These are phyloP conservation scores for Talaromyces wortmannii DNA, from an alignment of 495 filamentous ascomycete species.

Conservation along the genomic window DNA sequence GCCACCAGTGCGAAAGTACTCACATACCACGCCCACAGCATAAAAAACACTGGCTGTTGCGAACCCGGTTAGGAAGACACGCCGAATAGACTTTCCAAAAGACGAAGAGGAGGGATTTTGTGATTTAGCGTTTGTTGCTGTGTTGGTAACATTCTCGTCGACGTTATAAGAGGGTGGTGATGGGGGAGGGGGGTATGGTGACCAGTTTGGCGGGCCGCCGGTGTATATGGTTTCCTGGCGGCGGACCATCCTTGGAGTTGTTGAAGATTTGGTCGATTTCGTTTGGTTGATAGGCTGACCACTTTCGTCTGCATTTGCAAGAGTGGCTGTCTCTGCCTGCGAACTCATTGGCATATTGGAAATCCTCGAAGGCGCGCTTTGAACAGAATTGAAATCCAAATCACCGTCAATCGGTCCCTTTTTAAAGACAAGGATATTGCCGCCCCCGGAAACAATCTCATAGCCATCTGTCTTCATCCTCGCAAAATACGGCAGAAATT, in stretches of 20 bases:
- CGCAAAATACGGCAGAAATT: slow-evolving; percentile 64
- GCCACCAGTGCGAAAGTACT: slow-evolving; percentile 59
- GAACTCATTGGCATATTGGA: background rate
- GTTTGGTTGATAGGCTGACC: background rate
- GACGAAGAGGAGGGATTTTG: background rate
- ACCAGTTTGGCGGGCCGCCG: slow-evolving; percentile 23
- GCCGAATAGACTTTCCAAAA: slow-evolving; percentile 31
- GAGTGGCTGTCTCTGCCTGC: background rate
- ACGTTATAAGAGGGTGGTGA: background rate
- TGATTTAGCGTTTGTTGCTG: slow-evolving; percentile 14
- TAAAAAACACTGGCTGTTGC: slow-evolving; percentile 60
- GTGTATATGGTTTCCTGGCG: slow-evolving; percentile 54
- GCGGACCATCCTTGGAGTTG: slow-evolving; percentile 33
- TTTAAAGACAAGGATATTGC: slow-evolving; percentile 67
- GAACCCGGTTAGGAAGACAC: slow-evolving; percentile 47
- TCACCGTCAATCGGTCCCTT: slow-evolving; percentile 34
- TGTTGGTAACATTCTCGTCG: slow-evolving; percentile 7
- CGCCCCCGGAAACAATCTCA: slow-evolving; percentile 63
- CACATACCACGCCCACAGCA: slow-evolving; percentile 58
- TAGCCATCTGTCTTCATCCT: slow-evolving; percentile 61
- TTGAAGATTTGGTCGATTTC: slow-evolving; percentile 19
- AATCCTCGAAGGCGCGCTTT: background rate
- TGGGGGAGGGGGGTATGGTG: slow-evolving; percentile 15
- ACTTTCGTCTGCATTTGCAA: background rate
- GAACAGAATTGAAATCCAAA: background rate